These are phyloP conservation scores for Candida succiphila DNA, from an alignment of 805 yeast species.

Conservation along the genomic window DNA sequence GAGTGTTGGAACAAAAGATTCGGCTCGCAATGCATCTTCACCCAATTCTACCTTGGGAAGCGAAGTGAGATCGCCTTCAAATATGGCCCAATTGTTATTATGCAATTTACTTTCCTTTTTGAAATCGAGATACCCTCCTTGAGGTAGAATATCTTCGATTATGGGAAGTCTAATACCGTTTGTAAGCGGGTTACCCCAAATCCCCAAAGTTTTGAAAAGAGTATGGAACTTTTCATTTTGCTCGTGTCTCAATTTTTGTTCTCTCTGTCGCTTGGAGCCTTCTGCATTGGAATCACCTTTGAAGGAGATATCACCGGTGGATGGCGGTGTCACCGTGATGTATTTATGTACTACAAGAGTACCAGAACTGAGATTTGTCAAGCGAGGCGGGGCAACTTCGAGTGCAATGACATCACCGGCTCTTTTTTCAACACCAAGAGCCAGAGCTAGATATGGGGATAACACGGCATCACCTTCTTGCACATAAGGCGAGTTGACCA, in stretches of 20 bases:
- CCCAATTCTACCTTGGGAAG: slow-evolving; percentile 36
- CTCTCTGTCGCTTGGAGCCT: slow-evolving; percentile 6
- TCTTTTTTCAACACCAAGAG: slow-evolving; percentile 39
- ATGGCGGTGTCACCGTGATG: slow-evolving; percentile 30
- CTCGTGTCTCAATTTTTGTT: slow-evolving; percentile 12
- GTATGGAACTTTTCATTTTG: slow-evolving; percentile 6
- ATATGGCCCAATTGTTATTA: slow-evolving; percentile 18
- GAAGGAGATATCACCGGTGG: slow-evolving; percentile 14
- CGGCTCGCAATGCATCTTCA: slow-evolving; percentile 34
- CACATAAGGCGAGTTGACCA: slow-evolving; percentile 27
- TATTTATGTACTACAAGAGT: slow-evolving; percentile 45
- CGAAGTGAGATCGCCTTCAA: slow-evolving; percentile 1
- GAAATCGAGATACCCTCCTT: slow-evolving; percentile 52
- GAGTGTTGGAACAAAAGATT: slow-evolving; percentile 23
- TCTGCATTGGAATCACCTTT: slow-evolving; percentile 21
- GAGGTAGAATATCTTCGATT: slow-evolving; percentile 32
- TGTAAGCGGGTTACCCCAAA: slow-evolving; percentile 30
- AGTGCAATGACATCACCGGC: slow-evolving; percentile 48
- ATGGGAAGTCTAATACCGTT: slow-evolving; percentile 43
- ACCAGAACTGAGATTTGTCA: slow-evolving; percentile 18
- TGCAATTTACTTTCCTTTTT: slow-evolving; percentile 16
- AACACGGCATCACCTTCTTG: slow-evolving; percentile 37
- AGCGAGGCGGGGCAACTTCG: slow-evolving; percentile 22
- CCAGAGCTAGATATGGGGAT: slow-evolving; percentile 41
- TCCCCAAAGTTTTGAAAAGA: slow-evolving; percentile 6